Base-by-base conservation (phyloP, 805 yeast species). In the Candida verbasci region DNA sequence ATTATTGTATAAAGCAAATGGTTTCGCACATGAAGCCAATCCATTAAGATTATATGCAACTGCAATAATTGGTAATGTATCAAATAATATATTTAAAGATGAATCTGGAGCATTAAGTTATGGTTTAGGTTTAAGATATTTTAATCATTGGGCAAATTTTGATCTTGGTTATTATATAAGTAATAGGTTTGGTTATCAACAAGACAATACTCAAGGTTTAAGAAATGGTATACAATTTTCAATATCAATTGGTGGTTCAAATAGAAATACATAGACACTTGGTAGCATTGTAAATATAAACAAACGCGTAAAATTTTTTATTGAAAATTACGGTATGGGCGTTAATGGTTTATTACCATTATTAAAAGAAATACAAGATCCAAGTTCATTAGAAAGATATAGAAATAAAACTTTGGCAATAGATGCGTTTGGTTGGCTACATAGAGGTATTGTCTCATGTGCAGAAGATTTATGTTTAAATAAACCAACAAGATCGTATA, bases 351-450 rank as follows among this genome's bases (percentile, higher is more conserved):
- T 91, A 17, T 74, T 87, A 22, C 89, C 85, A n/a, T 76, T 75
- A 38, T 66, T 91, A 43, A 86, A 84, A 54, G 77, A 83, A 20
- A 82, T 86, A 28, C 93, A 84, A 49, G 71, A 72, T 36, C 69
- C 72, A 0, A 70, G 75, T 1, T 60, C 80, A 2, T 60, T 89
- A 31, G 71, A 73, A 38, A 61, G 73, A 24, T 86, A 78, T 55
- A 60, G 77, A 10, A 96, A 96, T 1, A 70, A 80, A 49, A 78
- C 84, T 0, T 62, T 89, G 29, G 99, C 95, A 0, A 81, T 93
- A n/a, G 99, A 93, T 54, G 89, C 95, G 0, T 93, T 87, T 52
- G 88, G 96, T 1, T 93, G 99, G 99, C 73, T 93, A 4, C 99
- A 93, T 59, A 76, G 86, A 44, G 89, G 93, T 4, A 80, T 86